Evolutionary conservation across 495 filamentous ascomycete species (phyloP), one percentile per base, ranked within the genome.

Genomic region (Penicillium flavigenum): DNA sequence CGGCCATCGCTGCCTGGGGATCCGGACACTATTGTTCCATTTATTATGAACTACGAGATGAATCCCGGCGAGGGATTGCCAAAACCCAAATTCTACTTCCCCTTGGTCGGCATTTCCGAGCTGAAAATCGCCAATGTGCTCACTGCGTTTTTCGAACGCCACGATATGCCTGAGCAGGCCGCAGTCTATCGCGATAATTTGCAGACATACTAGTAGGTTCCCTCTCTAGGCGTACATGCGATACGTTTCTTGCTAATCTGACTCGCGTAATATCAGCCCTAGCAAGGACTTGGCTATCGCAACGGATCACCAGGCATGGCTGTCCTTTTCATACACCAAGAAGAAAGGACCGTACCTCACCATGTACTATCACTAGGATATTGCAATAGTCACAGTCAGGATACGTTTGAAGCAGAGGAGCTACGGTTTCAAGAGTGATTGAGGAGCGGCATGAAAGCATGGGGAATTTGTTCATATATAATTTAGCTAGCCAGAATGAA

Each of bases 341-440:
- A 54, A 48, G 20, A 59, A 44, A 5, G 57, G 57, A 17, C 57
- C 57, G 0, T 59, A 59, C 17, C 44, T 47, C 7, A 59, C 50
- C 7, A 47, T 59, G 57, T 59, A 59, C 22, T 57, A 51, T 26
- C 55, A 51, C 36, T 57, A 50, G 31, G 5, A 20, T 20, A 27
- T 27, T 27, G 6, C 5, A 27, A 27, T 6, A 7, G 26, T 7
- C 26, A 27, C 22, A 20, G 20, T 20, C 20, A 20, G 20, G 20
- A 2, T 20, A 20, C 20, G 20, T 2, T 20, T 20, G 20, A 20
- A 20, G 20, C 20, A 20, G 20, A 20, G 20, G 20, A 20, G 20
- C 20, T 20, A 20, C 20, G 2, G 2, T 20, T 20, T 20, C 20
- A 20, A 20, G 20, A 20, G 20, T 20, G 20, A 20, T 20, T 20